These are phyloP conservation scores for Eleusine indica DNA, from an alignment of 176 grass and related monocot species.

Conservation along the genomic window DNA sequence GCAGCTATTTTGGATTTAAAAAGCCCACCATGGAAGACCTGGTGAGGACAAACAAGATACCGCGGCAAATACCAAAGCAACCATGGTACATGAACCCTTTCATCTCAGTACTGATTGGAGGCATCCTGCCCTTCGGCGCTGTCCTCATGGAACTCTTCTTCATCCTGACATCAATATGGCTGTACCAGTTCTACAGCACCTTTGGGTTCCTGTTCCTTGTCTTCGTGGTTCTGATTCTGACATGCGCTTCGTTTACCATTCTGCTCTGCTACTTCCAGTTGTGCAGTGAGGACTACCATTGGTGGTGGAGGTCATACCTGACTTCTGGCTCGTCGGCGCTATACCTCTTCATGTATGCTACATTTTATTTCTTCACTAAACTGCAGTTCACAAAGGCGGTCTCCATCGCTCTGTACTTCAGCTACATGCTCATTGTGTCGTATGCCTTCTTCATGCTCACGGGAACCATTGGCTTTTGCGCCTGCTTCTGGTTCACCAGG, in stretches of 20 bases:
- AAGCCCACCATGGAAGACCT: conserved; percentile 63
- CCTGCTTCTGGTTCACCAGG: conserved; percentile 87
- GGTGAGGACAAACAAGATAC: conserved; percentile 81
- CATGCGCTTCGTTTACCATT: conserved; percentile 71
- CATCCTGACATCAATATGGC: conserved; percentile 88
- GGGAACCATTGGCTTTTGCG: conserved; percentile 76
- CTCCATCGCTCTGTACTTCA: conserved; percentile 74
- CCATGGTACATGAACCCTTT: conserved; percentile 87
- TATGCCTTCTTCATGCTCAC: conserved; percentile 85
- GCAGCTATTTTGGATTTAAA: conserved; percentile 85
- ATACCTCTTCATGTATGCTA: conserved; percentile 79
- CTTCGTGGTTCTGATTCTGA: conserved; percentile 74
- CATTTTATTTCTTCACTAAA: conserved; percentile 93
- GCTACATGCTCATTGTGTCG: conserved; percentile 87
- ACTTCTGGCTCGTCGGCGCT: conserved; percentile 80
- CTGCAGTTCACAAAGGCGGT: conserved; percentile 72
- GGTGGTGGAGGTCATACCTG: conserved; percentile 98
- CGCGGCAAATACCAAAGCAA: conserved; percentile 73
- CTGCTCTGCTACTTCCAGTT: conserved; percentile 98
- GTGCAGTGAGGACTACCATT: conserved; percentile 77
- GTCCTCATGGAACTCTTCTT: conserved; percentile 94
- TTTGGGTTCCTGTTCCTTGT: conserved; percentile 89
- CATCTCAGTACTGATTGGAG: conserved; percentile 70
- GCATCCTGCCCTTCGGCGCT: conserved; percentile 86
- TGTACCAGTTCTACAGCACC: conserved; percentile 91